Percentiles rank a stretch among this genome's conserved stretches.
These are phyloP conservation scores for Ogataea populi-albae DNA, from an alignment of 805 yeast species.

Conservation along the genomic window DNA sequence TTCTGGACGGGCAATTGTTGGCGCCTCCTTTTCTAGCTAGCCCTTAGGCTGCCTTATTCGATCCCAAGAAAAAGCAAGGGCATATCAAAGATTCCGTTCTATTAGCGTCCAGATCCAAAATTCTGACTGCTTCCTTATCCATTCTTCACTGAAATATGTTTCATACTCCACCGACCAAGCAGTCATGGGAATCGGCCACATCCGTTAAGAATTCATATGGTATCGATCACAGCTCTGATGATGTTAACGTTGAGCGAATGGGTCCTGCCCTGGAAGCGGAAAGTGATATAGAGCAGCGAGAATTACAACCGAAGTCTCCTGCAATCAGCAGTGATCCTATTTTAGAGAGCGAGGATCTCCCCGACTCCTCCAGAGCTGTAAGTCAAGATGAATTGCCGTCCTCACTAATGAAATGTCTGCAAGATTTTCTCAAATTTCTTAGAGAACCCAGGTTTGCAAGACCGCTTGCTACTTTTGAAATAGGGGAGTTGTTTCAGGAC, in stretches of 20 bases:
- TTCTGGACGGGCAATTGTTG: no score
- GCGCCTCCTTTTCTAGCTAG: no score
- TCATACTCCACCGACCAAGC: constrained; percentile 35
- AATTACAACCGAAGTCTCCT: constrained; percentile 5
- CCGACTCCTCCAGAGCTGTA: constrained; percentile 17
- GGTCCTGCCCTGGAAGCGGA: constrained; percentile 1
- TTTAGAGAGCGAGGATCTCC: constrained; percentile 6
- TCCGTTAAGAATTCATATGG: constrained; percentile 26
- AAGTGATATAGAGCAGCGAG: not conserved
- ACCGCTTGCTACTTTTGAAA: constrained; percentile 34
- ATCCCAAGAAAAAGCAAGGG: no score
- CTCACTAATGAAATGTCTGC: constrained; percentile 23
- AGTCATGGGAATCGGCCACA: constrained; percentile 27
- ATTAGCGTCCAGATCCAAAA: constrained; percentile 1
- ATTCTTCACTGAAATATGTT: constrained; percentile 21
- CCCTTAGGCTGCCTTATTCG: no score
- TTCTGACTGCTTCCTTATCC: no score
- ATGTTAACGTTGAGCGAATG: not conserved
- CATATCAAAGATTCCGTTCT: no score
- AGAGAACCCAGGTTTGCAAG: constrained; percentile 36
- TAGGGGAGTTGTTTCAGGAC: constrained; percentile 34
- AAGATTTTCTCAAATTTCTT: constrained; percentile 29
- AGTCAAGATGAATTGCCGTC: constrained; percentile 28
- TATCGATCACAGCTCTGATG: constrained; percentile 2
- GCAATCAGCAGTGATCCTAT: constrained; percentile 8